Base-by-base conservation (phyloP, 73 alveolate genomes). In the Paramecium bursaria region DNA sequence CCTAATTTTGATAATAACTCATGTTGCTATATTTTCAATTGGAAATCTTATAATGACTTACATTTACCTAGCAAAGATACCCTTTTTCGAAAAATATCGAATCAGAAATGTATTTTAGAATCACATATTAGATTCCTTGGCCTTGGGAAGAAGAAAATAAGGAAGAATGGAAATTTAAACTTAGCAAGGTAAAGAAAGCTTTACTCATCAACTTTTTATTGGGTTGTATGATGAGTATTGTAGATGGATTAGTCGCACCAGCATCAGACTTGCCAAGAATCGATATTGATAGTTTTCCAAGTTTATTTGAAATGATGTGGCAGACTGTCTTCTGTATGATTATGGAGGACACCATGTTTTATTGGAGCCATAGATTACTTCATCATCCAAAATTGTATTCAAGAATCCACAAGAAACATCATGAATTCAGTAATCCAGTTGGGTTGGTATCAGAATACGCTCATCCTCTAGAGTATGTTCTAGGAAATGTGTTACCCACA, bases 81-180 rank as follows among this genome's bases (percentile, higher is more conserved):
- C 98, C 7, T 93, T 90, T 90, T 93, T 93, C 67, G 98, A 93
- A 88, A 82, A 88, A 31, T 93, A 85, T 61, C 86, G 92, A 44
- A 85, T 88, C 21, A 74, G 86, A 47, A 50, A 50, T 17, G 88
- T 53, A 54, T 48, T 54, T 17, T 53, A 39, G 19, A 52, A 10
- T 60, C 4, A 60, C 1, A 26, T 30, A 22, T 6, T 22, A 79
- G 89, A 79, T 61, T 23, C 94, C 91, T 17, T 93, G 98, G 98
- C 98, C 98, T 15, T 93, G 98, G 98, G 74, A 91, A 39, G 74
- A 75, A 46, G n/a, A n/a, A n/a, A 85, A 93, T 47, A 77, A 86
- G 13, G 92, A 49, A 31, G 94, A 49, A 15, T 92, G 94, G 94
- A 86, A 35, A 6, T 25, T 9, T 9, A 49, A 44, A 25, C 6